Base-by-base conservation (phyloP, 2,329 filamentous ascomycete species). In the Paecilomyces sp. region DNA sequence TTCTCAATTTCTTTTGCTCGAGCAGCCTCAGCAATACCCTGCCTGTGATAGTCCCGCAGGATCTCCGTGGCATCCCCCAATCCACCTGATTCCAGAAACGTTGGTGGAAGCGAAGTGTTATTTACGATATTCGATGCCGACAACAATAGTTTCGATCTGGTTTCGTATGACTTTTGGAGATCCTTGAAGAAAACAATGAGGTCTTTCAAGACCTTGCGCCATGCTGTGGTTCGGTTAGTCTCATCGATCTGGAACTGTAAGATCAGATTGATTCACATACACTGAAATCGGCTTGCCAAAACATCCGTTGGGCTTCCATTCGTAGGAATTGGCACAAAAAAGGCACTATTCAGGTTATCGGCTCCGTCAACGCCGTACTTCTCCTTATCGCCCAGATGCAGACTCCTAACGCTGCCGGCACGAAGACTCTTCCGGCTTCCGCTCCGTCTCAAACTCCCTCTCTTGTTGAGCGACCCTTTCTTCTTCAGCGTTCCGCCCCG, bases 141-240 rank as follows among this genome's bases (percentile, higher is more conserved):
- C 61, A 91, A 74, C 3, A 96, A 81, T 7, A 88, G 85, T 73
- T 97, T 97, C 30, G 90, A 84, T 62, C 90, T 87, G 59, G 88
- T 83, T 70, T 99, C 93, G 74, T 97, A 97, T 55, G 92, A 90
- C 56, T 84, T 84, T 71, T 96, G 91, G 54, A 97, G 87, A 73
- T 97, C 94, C 67, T 91, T 88, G 73, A 97, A 97, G 74, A 96
- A 97, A 59, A 89, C 80, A 65, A 97, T 96, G 53, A 97, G 82
- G 66, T 97, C 92, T 74, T 97, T 97, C 57, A 99, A 83, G 13
- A 97, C 84, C 79, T 96, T 96, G 68, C 94, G 86, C 94, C 94
- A 99, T 57, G 90, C 92, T 95, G 64, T 34, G 11, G 15, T 41
- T 31, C 28, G 3, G 53, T 68, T 60, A 68, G 63, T 55, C 55